Evolutionary conservation across 768 basidiomycete species (phyloP).

Genomic region (Podaxis sp.): DNA sequence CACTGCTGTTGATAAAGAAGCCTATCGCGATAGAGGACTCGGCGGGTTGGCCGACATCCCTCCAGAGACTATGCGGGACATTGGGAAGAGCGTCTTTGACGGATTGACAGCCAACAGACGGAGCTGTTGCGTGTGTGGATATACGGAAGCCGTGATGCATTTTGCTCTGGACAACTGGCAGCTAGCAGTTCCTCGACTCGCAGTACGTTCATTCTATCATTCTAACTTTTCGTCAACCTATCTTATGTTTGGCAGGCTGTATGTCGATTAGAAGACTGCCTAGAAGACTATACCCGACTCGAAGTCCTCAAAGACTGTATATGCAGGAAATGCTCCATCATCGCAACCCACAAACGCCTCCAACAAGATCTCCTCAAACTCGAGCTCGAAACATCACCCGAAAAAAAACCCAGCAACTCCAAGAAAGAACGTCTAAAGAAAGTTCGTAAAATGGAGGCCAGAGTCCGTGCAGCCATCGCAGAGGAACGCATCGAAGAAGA

Average conservation of each 20-base stretch:
- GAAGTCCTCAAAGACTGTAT: constrained; percentile 90
- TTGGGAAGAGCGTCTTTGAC: constrained; percentile 73
- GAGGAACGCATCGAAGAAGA: constrained; percentile 83
- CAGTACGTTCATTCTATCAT: constrained; percentile 35
- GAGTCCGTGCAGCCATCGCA: constrained; percentile 60
- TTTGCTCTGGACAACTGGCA: constrained; percentile 87
- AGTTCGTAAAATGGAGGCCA: constrained; percentile 56
- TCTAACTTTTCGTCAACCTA: not conserved
- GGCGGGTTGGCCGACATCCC: constrained; percentile 40
- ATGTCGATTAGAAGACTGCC: constrained; percentile 76
- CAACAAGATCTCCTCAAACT: constrained; percentile 58
- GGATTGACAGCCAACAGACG: constrained; percentile 87
- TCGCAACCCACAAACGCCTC: constrained; percentile 68
- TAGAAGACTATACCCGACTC: constrained; percentile 84
- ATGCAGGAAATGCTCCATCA: constrained; percentile 86
- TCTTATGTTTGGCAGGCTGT: constrained; percentile 35
- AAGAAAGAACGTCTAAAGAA: constrained; percentile 77
- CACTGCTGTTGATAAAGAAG: constrained; percentile 67
- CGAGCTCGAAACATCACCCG: constrained; percentile 34
- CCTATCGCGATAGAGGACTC: constrained; percentile 65
- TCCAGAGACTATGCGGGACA: constrained; percentile 16
- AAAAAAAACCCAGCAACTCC: constrained; percentile 51
- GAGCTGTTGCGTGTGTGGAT: constrained; percentile 86
- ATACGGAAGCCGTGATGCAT: constrained; percentile 92
- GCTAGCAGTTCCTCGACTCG: constrained; percentile 62